A percentile compares a stretch with the other conserved stretches of the same genome.
These are phyloP conservation scores for Exophiala alcalophila DNA, from an alignment of 2,329 filamentous ascomycete genomes.

Conservation along the genomic window DNA sequence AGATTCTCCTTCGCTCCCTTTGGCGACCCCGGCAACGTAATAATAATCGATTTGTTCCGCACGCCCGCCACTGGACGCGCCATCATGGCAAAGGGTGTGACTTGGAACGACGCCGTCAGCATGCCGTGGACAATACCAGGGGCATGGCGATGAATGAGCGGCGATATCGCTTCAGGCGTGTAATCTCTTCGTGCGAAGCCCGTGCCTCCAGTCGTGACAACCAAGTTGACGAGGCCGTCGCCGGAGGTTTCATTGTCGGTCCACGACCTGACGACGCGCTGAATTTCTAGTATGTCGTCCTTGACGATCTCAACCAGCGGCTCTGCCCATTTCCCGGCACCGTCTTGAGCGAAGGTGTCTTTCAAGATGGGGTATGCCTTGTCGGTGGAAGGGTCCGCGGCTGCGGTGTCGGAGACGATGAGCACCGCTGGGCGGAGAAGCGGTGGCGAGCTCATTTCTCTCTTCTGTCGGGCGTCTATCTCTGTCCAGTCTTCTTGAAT, in stretches of 20 bases:
- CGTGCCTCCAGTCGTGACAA: constrained; percentile 88
- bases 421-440: constrained; percentile 73
- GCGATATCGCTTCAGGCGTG: constrained; percentile 85
- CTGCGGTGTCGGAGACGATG: constrained; percentile 86
- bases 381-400: constrained; percentile 74
- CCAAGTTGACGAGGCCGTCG: constrained; percentile 58
- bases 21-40: constrained; percentile 90
- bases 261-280: constrained; percentile 69
- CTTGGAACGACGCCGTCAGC: constrained; percentile 75
- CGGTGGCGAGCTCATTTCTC: constrained; percentile 7
- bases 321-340: constrained; percentile 68
- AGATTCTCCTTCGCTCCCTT: constrained; percentile 95
- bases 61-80: constrained; percentile 88
- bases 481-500: neutral
- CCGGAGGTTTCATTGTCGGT: constrained; percentile 56
- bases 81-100: constrained; percentile 98
- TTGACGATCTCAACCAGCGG: constrained; percentile 70
- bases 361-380: constrained; percentile 65
- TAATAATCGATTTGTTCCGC: constrained; percentile 73
- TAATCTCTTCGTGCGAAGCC: constrained; percentile 82
- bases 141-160: constrained; percentile 78
- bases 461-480: neutral
- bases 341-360: constrained; percentile 65
- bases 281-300: constrained; percentile 72
- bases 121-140: constrained; percentile 92